Percentiles rank a stretch among this genome's conserved stretches.
These are phyloP conservation scores for Penicillium sp. DNA, from an alignment of 2,329 filamentous ascomycete genomes.

Conservation along the genomic window DNA sequence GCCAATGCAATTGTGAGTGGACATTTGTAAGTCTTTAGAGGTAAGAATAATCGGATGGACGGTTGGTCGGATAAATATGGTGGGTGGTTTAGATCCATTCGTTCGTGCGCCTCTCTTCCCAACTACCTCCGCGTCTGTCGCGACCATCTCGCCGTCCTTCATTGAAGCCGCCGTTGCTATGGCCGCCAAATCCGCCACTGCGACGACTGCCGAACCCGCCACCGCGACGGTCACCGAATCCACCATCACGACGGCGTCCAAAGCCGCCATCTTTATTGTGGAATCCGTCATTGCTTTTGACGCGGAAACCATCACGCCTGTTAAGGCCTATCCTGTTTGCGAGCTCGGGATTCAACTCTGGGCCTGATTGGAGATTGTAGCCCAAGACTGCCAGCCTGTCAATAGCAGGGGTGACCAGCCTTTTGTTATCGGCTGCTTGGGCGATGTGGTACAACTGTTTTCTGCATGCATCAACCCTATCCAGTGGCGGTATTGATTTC, in stretches of 20 bases:
- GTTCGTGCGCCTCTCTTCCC: neutral
- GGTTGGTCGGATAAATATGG: neutral
- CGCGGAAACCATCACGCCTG: neutral
- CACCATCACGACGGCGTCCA: neutral
- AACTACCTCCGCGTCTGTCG: neutral
- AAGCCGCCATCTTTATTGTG: neutral
- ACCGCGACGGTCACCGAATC: neutral
- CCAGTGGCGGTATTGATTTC: constrained; percentile 27
- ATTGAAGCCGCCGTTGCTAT: too few relatives aligned
- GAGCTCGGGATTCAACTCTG: neutral
- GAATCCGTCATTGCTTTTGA: neutral
- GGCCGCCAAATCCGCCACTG: neutral
- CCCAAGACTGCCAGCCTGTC: neutral
- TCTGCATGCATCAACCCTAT: constrained; percentile 39
- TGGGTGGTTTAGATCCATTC: neutral
- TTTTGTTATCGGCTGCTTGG: constrained; percentile 39
- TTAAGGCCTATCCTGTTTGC: neutral
- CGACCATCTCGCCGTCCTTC: neutral
- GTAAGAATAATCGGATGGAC: neutral
- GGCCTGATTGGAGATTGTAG: neutral
- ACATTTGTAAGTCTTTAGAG: neutral
- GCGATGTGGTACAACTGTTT: constrained; percentile 30
- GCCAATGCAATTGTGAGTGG: neutral
- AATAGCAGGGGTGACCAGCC: constrained; percentile 36
- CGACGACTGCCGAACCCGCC: neutral